A percentile compares a stretch with the other conserved stretches of the same genome.
Evolutionary conservation across 2,329 filamentous ascomycete species (phyloP).

Genomic region (Dissoconium aciculare): DNA sequence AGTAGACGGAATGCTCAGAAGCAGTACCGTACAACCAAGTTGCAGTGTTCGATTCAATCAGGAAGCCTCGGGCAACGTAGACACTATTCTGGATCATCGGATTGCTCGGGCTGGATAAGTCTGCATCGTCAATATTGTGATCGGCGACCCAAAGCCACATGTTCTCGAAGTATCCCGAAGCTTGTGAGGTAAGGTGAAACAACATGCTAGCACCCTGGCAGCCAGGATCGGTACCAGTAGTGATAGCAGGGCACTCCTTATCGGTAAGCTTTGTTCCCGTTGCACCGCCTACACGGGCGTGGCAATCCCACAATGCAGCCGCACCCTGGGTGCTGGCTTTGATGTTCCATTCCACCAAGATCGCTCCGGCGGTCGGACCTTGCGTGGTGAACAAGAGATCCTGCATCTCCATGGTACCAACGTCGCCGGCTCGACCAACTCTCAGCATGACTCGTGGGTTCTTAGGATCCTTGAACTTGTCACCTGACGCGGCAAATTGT

Average conservation of each 20-base stretch:
- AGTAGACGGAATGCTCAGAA: slow-evolving; percentile 45
- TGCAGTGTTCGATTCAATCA: slow-evolving; percentile 44
- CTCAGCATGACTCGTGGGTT: slow-evolving; percentile 1
- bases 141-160: no score
- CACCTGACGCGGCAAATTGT: background rate
- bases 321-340: background rate
- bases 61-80: slow-evolving; percentile 71
- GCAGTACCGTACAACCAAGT: slow-evolving; percentile 50
- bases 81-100: slow-evolving; percentile 54
- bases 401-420: slow-evolving; percentile 1
- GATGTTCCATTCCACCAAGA: slow-evolving; percentile 3
- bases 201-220: no score
- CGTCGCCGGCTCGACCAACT: slow-evolving; percentile 1
- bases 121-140: no score
- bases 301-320: slow-evolving; percentile 2
- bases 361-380: slow-evolving; percentile 1
- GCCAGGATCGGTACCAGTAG: no score
- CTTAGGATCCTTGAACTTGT: background rate
- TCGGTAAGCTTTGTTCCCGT: no score
- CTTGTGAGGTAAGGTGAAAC: background rate
- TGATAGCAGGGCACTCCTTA: no score
- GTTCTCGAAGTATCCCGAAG: slow-evolving; percentile 1
- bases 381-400: slow-evolving; percentile 1
- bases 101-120: no score
- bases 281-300: background rate